These are phyloP conservation scores for Dictyostelium brefeldianum DNA, from an alignment of 78 protist species.

Conservation along the genomic window DNA sequence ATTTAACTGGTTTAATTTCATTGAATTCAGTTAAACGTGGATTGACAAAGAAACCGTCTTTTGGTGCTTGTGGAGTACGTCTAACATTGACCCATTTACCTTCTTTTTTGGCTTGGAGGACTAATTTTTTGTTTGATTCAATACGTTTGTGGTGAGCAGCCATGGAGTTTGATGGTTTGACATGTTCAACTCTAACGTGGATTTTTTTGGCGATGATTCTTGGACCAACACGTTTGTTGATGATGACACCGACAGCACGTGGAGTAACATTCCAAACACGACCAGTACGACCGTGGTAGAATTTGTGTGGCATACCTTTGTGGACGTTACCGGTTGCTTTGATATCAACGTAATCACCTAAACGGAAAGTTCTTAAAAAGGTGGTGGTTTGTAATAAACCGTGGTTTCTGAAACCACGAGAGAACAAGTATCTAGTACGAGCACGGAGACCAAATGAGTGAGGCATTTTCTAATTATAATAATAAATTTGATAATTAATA, in stretches of 20 bases:
- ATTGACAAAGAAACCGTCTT: slow-evolving; percentile 70
- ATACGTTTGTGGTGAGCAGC: slow-evolving; percentile 94
- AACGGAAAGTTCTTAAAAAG: slow-evolving; percentile 88
- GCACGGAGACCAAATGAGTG: slow-evolving; percentile 96
- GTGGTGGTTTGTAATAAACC: slow-evolving; percentile 91
- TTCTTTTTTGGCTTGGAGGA: slow-evolving; percentile 36
- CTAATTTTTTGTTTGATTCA: slow-evolving; percentile 22
- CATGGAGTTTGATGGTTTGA: slow-evolving; percentile 95
- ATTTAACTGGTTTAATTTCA: slow-evolving; percentile 61
- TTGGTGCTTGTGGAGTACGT: slow-evolving; percentile 76
- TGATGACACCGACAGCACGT: slow-evolving; percentile 98
- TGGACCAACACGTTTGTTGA: slow-evolving; percentile 97
- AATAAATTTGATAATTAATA: background rate
- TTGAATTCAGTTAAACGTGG: slow-evolving; percentile 76
- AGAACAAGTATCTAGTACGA: slow-evolving; percentile 96
- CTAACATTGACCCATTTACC: slow-evolving; percentile 6
- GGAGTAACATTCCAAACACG: slow-evolving; percentile 98
- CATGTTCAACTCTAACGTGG: slow-evolving; percentile 99
- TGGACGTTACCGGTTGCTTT: slow-evolving; percentile 96
- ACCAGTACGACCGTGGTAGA: slow-evolving; percentile 99
- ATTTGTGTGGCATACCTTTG: slow-evolving; percentile 99
- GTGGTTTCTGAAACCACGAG: slow-evolving; percentile 92
- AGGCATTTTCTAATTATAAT: slow-evolving; percentile 86
- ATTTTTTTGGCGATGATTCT: slow-evolving; percentile 98
- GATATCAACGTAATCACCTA: slow-evolving; percentile 98